These are phyloP conservation scores for Fraxinus albicans DNA, from an alignment of 305 asterid genomes.

Conservation along the genomic window DNA sequence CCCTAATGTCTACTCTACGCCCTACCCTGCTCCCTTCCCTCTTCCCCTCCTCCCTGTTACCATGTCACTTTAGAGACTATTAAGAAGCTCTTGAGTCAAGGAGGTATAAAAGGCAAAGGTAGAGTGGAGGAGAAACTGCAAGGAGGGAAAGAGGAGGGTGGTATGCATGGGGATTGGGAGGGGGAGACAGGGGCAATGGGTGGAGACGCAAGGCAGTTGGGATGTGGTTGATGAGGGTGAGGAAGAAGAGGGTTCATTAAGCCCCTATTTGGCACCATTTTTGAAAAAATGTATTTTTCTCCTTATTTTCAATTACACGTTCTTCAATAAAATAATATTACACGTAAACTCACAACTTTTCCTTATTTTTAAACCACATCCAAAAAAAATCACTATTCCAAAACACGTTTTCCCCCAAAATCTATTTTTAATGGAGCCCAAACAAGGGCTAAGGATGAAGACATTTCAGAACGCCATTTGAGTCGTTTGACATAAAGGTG, in stretches of 20 bases:
- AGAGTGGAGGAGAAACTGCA: background rate
- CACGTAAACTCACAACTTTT: background rate
- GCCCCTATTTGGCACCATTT: background rate
- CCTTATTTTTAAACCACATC: background rate
- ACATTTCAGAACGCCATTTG: background rate
- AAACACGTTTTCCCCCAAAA: background rate
- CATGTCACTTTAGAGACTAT: background rate
- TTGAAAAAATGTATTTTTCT: too few species aligned
- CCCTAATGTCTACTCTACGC: background rate
- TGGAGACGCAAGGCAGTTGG: background rate
- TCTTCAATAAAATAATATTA: too few species aligned
- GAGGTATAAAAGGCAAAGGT: background rate
- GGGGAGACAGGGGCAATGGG: background rate
- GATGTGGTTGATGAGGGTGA: background rate
- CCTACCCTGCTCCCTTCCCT: background rate
- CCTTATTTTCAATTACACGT: too few species aligned
- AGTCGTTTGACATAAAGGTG: background rate
- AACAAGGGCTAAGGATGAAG: background rate
- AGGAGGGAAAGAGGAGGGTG: background rate
- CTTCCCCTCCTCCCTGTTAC: background rate
- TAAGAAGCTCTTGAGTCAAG: background rate
- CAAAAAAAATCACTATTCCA: background rate
- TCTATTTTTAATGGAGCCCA: background rate
- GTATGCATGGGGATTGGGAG: background rate
- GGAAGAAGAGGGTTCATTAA: background rate